Percentiles rank a stretch among this genome's conserved stretches.
Evolutionary conservation across 2,329 filamentous ascomycete species (phyloP).

Genomic region (Botryotinia calthae): DNA sequence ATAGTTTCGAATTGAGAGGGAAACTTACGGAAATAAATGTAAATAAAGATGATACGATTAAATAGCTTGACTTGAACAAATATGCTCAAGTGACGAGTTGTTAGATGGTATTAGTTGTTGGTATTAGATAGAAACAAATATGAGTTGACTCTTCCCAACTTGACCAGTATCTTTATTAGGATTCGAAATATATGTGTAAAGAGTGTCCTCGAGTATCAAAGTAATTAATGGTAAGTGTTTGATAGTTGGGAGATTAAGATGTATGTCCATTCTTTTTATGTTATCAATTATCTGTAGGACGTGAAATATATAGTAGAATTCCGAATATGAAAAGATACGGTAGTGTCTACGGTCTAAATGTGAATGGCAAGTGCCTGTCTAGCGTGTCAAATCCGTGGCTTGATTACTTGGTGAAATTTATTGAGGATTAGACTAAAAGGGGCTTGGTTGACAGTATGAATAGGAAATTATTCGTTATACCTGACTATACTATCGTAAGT

Average conservation of each 20-base stretch:
- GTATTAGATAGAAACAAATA: neutral
- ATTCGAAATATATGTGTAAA: neutral
- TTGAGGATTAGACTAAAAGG: neutral
- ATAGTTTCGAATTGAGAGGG: neutral
- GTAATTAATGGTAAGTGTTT: neutral
- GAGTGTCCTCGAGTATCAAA: neutral
- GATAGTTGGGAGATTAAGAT: neutral
- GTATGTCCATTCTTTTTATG: neutral
- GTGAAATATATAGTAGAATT: neutral
- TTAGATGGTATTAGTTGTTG: neutral
- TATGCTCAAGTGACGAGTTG: neutral
- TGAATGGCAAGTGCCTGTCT: neutral
- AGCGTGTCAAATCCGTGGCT: neutral
- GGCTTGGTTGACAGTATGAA: neutral
- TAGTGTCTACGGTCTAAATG: neutral
- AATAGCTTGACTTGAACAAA: neutral
- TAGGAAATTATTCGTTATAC: neutral
- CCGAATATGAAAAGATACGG: neutral
- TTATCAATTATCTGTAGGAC: neutral
- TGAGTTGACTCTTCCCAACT: neutral
- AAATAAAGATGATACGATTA: neutral
- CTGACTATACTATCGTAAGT: no score
- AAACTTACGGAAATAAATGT: neutral
- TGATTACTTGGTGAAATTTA: no score
- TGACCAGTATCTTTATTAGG: no score